phyloP scores from a whole-genome alignment of 768 basidiomycete genomes.

The Neoboletus subvelutipes region DNA sequence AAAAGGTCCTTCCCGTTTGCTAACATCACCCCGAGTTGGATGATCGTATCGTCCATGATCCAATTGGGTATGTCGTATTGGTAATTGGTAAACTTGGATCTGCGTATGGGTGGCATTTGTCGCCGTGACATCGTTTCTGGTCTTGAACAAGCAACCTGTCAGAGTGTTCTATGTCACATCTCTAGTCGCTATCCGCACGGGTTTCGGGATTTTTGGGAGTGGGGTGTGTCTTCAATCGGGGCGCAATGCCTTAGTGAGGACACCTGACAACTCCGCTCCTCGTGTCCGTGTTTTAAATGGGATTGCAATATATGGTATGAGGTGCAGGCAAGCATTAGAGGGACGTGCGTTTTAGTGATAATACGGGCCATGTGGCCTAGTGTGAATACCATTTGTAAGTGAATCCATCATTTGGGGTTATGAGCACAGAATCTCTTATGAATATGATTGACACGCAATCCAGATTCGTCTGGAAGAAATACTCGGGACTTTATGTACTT shows the following conservation, averaged over 20 bases:
- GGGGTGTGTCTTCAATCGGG: constrained; percentile 79
- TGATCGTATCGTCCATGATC: constrained; percentile 76
- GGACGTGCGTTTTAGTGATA: constrained; percentile 72
- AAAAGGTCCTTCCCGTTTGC: neutral
- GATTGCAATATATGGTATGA: constrained; percentile 67
- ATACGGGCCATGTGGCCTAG: constrained; percentile 76
- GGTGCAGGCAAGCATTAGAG: constrained; percentile 82
- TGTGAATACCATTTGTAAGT: constrained; percentile 62
- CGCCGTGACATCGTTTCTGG: constrained; percentile 66
- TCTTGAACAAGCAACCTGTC: constrained; percentile 74
- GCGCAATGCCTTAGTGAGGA: constrained; percentile 66
- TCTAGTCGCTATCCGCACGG: constrained; percentile 72
- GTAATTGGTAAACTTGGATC: constrained; percentile 90
- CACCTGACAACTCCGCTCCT: constrained; percentile 27
- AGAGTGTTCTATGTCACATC: constrained; percentile 77
- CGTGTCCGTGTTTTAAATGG: constrained; percentile 15
- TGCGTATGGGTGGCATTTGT: constrained; percentile 69
- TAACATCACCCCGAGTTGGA: constrained; percentile 49
- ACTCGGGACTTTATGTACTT: constrained; percentile 79
- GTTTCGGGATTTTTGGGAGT: constrained; percentile 79
- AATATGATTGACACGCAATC: constrained; percentile 37
- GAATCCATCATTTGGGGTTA: neutral
- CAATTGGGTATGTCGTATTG: constrained; percentile 75
- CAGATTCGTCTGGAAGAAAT: constrained; percentile 70
- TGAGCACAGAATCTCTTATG: constrained; percentile 5